These are phyloP conservation scores for Chalciporus sphaerocephalus DNA, from an alignment of 768 basidiomycete species.

Conservation along the genomic window DNA sequence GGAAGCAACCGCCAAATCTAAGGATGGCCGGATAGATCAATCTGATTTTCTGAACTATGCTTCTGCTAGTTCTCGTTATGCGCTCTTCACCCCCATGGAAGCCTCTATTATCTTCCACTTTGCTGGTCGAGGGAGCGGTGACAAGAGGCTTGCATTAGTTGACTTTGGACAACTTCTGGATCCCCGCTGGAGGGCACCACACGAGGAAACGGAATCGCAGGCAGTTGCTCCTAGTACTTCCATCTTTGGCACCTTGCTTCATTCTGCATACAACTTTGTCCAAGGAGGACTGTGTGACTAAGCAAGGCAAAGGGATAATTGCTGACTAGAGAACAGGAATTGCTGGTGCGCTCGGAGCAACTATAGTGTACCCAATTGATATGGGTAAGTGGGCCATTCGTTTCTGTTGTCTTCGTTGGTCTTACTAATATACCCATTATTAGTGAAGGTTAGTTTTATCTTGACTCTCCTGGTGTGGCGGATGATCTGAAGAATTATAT, in stretches of 20 bases:
- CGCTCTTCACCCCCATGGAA: constrained; percentile 96
- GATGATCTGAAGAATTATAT: constrained; percentile 8
- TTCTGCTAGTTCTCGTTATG: constrained; percentile 82
- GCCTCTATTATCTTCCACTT: constrained; percentile 98
- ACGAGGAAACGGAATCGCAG: constrained; percentile 44
- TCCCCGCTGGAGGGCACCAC: constrained; percentile 78
- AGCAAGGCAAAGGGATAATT: background rate
- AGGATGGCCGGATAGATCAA: constrained; percentile 93
- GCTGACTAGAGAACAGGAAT: constrained; percentile 50
- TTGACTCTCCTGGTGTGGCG: background rate
- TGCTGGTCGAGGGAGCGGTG: constrained; percentile 72
- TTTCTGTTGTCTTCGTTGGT: background rate
- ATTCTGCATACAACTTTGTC: constrained; percentile 81
- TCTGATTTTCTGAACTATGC: constrained; percentile 93
- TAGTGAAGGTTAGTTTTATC: constrained; percentile 64
- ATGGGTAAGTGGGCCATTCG: constrained; percentile 53
- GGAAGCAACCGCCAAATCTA: constrained; percentile 84
- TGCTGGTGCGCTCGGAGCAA: constrained; percentile 92
- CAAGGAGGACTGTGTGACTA: constrained; percentile 60
- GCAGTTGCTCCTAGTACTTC: constrained; percentile 33
- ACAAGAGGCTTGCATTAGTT: constrained; percentile 70
- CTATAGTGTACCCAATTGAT: constrained; percentile 97
- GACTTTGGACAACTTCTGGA: constrained; percentile 94
- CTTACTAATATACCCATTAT: constrained; percentile 8
- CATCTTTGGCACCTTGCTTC: constrained; percentile 51